Conservation (phyloP, 352 stramenopile species). For the Phytophthora quininea region DNA sequence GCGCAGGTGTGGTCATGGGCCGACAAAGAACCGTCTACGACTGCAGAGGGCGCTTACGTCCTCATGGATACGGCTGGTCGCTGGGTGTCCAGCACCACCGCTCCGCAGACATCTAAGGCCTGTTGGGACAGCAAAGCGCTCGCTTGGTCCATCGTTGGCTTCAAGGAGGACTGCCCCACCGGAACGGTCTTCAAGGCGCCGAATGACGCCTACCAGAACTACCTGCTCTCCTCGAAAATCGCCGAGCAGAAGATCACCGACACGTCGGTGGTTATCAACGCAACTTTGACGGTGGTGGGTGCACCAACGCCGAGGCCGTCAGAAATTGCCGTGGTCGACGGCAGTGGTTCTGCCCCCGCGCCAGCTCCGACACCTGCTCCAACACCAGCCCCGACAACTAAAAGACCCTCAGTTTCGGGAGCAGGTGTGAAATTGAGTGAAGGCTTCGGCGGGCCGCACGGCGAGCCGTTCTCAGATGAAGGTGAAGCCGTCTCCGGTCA, state of each 20-base stretch:
- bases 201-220: constrained; percentile 59
- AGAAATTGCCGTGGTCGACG: constrained; percentile 15
- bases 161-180: constrained; percentile 29
- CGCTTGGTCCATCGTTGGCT: constrained; percentile 47
- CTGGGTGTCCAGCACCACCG: constrained; percentile 41
- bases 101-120: constrained; percentile 31
- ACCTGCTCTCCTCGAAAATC: constrained; percentile 47
- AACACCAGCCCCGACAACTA: neutral
- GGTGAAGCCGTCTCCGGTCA: neutral
- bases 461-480: neutral
- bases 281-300: constrained; percentile 31
- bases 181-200: constrained; percentile 42
- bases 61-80: constrained; percentile 46
- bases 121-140: constrained; percentile 47
- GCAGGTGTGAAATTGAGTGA: neutral
- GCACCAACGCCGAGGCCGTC: constrained; percentile 28
- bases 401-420: neutral
- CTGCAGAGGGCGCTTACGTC: constrained; percentile 24
- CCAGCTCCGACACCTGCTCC: neutral
- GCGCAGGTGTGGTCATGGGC: constrained; percentile 66
- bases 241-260: constrained; percentile 32
- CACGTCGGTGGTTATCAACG: constrained; percentile 54
- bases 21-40: constrained; percentile 49
- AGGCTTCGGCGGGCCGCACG: neutral
- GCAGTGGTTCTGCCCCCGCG: neutral